These are phyloP conservation scores for Ampelocalamus luodianensis DNA, from an alignment of 176 grass and related monocot genomes.

Conservation along the genomic window DNA sequence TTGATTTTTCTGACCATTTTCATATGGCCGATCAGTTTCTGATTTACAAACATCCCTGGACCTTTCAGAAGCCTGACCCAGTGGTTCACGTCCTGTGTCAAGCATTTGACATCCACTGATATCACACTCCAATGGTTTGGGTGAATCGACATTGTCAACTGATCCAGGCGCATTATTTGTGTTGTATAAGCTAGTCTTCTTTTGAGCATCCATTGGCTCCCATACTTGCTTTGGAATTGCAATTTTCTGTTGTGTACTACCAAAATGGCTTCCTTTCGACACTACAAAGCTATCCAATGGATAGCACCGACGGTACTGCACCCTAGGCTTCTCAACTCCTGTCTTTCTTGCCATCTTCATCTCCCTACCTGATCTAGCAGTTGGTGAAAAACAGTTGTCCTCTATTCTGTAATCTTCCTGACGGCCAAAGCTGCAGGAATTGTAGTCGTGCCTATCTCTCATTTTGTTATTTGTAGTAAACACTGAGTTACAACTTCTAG, in stretches of 20 bases:
- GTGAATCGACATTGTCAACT: slow-evolving; percentile 36
- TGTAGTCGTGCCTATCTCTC: slow-evolving; percentile 62
- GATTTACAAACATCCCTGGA: slow-evolving; percentile 38
- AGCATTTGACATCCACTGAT: slow-evolving; percentile 40
- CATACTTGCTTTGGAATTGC: slow-evolving; percentile 78
- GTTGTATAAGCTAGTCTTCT: slow-evolving; percentile 50
- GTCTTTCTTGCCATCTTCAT: slow-evolving; percentile 62
- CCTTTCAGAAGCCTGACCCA: slow-evolving; percentile 42
- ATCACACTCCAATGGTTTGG: slow-evolving; percentile 42
- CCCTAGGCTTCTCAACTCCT: slow-evolving; percentile 53
- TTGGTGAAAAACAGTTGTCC: slow-evolving; percentile 37
- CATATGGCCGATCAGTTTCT: slow-evolving; percentile 36
- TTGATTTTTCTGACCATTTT: slow-evolving; percentile 23
- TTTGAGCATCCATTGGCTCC: slow-evolving; percentile 82
- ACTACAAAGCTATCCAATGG: slow-evolving; percentile 39
- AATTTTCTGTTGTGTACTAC: slow-evolving; percentile 61
- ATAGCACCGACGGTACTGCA: slow-evolving; percentile 57
- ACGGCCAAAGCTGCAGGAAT: slow-evolving; percentile 62
- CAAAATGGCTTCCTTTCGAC: slow-evolving; percentile 52
- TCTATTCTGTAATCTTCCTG: slow-evolving; percentile 49
- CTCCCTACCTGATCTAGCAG: slow-evolving; percentile 53
- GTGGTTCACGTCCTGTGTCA: slow-evolving; percentile 27
- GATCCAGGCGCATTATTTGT: slow-evolving; percentile 37
- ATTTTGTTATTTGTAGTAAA: slow-evolving; percentile 59
- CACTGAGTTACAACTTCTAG: slow-evolving; percentile 46